Percentiles rank a stretch among this genome's conserved stretches.
These are phyloP conservation scores for Aaosphaeria pasadenensis DNA, from an alignment of 2,329 filamentous ascomycete species.

Conservation along the genomic window DNA sequence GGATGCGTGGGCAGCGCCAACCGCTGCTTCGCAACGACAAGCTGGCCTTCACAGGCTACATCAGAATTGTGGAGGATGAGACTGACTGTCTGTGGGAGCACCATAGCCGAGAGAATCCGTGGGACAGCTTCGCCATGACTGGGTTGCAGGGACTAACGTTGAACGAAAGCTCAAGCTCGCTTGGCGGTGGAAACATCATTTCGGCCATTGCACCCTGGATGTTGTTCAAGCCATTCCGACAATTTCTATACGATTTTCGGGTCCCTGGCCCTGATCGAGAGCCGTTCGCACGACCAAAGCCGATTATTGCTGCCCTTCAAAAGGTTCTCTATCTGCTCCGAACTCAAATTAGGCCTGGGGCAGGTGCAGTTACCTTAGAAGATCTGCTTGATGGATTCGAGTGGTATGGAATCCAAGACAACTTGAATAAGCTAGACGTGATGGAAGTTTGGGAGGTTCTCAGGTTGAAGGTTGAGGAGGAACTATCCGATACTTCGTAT, in stretches of 20 bases:
- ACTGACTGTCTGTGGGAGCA: conserved; percentile 62
- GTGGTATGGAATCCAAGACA: conserved; percentile 39
- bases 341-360: conserved; percentile 37
- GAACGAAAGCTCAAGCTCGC: conserved; percentile 24
- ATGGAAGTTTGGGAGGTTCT: conserved; percentile 56
- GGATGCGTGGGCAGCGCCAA: conserved; percentile 57
- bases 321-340: conserved; percentile 51
- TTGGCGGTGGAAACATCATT: conserved; percentile 41
- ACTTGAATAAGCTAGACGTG: conserved; percentile 47
- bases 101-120: conserved; percentile 51
- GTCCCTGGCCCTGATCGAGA: conserved; percentile 47
- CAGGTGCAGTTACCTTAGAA: conserved; percentile 30
- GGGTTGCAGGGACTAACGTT: conserved; percentile 51
- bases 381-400: conserved; percentile 36
- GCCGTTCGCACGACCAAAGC: conserved; percentile 47
- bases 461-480: conserved; percentile 51
- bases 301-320: conserved; percentile 51
- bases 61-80: conserved; percentile 59
- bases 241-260: conserved; percentile 51
- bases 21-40: conserved; percentile 60
- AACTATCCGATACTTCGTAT: conserved; percentile 46
- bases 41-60: conserved; percentile 60
- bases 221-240: conserved; percentile 58
- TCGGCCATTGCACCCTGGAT: conserved; percentile 59
- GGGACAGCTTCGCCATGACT: conserved; percentile 57